These are phyloP conservation scores for Pholiota conissans DNA, from an alignment of 768 basidiomycete species.

Conservation along the genomic window DNA sequence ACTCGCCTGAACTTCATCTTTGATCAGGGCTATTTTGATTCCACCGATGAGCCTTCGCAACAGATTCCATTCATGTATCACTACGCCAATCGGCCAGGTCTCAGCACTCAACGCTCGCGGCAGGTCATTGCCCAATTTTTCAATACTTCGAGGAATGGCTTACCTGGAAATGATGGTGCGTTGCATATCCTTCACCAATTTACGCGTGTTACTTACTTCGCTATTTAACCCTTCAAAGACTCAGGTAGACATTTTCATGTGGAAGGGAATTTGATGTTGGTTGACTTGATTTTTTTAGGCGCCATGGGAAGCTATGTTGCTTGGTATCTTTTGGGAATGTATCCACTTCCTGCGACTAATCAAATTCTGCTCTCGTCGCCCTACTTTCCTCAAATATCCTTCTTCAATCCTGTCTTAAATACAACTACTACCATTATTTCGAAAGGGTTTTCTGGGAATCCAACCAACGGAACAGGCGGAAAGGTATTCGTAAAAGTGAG, in stretches of 20 bases:
- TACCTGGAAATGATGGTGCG: slow-evolving; percentile 68
- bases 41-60: slow-evolving; percentile 64
- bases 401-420: slow-evolving; percentile 59
- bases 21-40: slow-evolving; percentile 60
- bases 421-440: slow-evolving; percentile 56
- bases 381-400: slow-evolving; percentile 59
- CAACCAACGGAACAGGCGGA: slow-evolving; percentile 48
- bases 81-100: slow-evolving; percentile 59
- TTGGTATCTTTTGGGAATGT: slow-evolving; percentile 61
- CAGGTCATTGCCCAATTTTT: slow-evolving; percentile 56
- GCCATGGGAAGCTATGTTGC: slow-evolving; percentile 65
- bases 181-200: slow-evolving; percentile 1
- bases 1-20: slow-evolving; percentile 58
- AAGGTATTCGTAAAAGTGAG: slow-evolving; percentile 58
- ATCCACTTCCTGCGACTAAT: slow-evolving; percentile 60
- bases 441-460: slow-evolving; percentile 53
- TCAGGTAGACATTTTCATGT: slow-evolving; percentile 20
- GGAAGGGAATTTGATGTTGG: not conserved
- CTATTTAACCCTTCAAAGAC: slow-evolving; percentile 16
- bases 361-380: slow-evolving; percentile 64
- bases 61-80: slow-evolving; percentile 74
- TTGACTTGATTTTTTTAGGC: slow-evolving; percentile 28
- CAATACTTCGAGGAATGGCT: slow-evolving; percentile 54
- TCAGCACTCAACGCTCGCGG: slow-evolving; percentile 56
- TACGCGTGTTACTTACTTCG: not conserved